Base-by-base conservation (phyloP, 2,329 filamentous ascomycete species). In the Pseudogymnoascus sp. region DNA sequence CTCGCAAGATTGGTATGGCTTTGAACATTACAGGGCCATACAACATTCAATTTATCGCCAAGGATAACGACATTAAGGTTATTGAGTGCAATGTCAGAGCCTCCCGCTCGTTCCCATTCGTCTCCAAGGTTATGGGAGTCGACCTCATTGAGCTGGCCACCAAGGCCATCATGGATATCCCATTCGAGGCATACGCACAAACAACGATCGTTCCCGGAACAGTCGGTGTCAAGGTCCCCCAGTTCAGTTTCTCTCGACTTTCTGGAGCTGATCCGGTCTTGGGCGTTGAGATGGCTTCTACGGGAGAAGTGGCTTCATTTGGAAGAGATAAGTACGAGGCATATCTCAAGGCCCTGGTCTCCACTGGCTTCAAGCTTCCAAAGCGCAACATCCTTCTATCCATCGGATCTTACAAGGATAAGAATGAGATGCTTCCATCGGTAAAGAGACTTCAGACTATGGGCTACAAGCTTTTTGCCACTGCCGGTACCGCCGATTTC, bases 41-140 rank as follows among this genome's bases (percentile, higher is more conserved):
- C 83, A 99, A 99, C 77, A 99, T 99, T 65, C 94, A 99, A 74
- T 97, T 99, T 78, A 99, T 99, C 70, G 94, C 94, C 70, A 97
- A 97, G 79, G 92, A 97, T 74, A 97, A 97, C 73, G 93, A 97
- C 67, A 97, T 99, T 80, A 97, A 97, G 81, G 94, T 99, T 67
- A 99, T 99, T 66, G 94, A 99, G 78, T 97, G 94, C 77, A 99
- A 99, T 71, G 94, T 97, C 63, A 88, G 94, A 65, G 94, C 94
- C 14, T 97, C 94, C 50, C 85, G 94, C 66, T 97, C 93, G 0
- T 97, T 97, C 82, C 94, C 94, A 64, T 99, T 99, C 72, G 92
- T 97, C 14, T 97, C 92, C 66, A 99, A 99, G 80, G 91, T 96
- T 67, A 97, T 96, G 90, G 92, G 92, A 59, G 90, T 97, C 59